Evolutionary conservation across 163 green algal species (phyloP), one percentile per base, ranked within the genome.

Genomic region (Picocystis sp.): DNA sequence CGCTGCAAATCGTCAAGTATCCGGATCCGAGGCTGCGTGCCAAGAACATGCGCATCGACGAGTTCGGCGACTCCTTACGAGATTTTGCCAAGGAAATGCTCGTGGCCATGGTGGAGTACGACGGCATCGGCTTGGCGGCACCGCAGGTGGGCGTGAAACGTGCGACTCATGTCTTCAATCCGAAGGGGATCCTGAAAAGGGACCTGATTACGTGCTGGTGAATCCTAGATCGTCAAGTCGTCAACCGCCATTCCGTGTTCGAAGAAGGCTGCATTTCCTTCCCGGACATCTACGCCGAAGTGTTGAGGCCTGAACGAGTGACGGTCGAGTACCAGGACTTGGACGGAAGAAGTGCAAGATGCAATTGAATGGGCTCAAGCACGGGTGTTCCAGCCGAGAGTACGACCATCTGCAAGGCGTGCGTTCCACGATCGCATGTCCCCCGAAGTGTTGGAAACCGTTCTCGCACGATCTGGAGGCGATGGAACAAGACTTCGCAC

Each of bases 151-250:
- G 89, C 13, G 81, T 95, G 22, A 96, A 96, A 96, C 62, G 61
- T 93, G 12, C 78, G 78, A 25, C 64, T 97, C 11, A 95, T 96
- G 86, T 96, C 25, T 95, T 91, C 66, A 97, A 96, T 57, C 83
- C 3, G 63, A 64, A 35, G 80, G 78, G 3, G 67, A 81, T 57
- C 71, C 61, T 1, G 75, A 72, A 10, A 66, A 75, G 35, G 63
- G 73, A 22, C 44, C 68, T 21, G 82, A 97, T 64, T 70, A 71
- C 10, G 72, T 95, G 10, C 69, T 97, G 43, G 81, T 89, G 21
- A 97, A 97, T 73, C 89, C 89, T 0, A 63, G 61, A 81, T 94
- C 50, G 49, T 93, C 15, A 75, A 64, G 43, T 63, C 46, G 21
- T 64, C 33, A 77, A 82, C 45, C 53, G 59, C 22, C 50, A 29